Conservation (phyloP, 2,329 filamentous ascomycete species). For the Diaporthe sp. region DNA sequence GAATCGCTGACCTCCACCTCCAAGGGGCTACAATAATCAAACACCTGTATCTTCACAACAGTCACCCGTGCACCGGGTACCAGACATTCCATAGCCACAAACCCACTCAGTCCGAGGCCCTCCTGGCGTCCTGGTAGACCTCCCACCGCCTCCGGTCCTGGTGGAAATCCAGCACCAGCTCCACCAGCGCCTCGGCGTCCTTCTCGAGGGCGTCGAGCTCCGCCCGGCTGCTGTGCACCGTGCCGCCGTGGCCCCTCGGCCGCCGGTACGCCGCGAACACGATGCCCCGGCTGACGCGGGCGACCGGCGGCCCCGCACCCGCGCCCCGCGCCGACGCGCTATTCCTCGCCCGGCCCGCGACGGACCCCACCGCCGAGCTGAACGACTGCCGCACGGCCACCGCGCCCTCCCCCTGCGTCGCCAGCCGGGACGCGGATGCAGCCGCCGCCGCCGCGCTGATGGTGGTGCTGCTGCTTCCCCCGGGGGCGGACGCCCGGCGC, state of each 20-base stretch:
- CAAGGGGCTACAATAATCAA: background rate
- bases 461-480: background rate
- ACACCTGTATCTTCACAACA: background rate
- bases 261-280: slow-evolving; percentile 70
- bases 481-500: slow-evolving; percentile 8
- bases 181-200: slow-evolving; percentile 67
- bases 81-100: background rate
- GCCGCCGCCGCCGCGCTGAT: slow-evolving; percentile 44
- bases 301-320: background rate
- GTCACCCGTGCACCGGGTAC: background rate
- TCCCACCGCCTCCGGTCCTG: slow-evolving; percentile 39
- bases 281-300: slow-evolving; percentile 62
- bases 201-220: slow-evolving; percentile 62
- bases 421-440: slow-evolving; percentile 21
- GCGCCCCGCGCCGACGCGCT: background rate
- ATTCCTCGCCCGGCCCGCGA: background rate
- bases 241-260: slow-evolving; percentile 55
- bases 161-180: slow-evolving; percentile 67
- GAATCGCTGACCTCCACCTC: no score
- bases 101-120: slow-evolving; percentile 20
- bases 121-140: slow-evolving; percentile 28
- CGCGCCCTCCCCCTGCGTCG: background rate
- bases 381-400: slow-evolving; percentile 13
- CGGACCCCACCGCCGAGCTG: slow-evolving; percentile 22
- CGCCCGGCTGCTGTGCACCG: slow-evolving; percentile 52